Percentiles rank a stretch among this genome's conserved stretches.
These are phyloP conservation scores for Mortierella sp. DNA, from an alignment of 371 early-diverging fungal genomes.

Conservation along the genomic window DNA sequence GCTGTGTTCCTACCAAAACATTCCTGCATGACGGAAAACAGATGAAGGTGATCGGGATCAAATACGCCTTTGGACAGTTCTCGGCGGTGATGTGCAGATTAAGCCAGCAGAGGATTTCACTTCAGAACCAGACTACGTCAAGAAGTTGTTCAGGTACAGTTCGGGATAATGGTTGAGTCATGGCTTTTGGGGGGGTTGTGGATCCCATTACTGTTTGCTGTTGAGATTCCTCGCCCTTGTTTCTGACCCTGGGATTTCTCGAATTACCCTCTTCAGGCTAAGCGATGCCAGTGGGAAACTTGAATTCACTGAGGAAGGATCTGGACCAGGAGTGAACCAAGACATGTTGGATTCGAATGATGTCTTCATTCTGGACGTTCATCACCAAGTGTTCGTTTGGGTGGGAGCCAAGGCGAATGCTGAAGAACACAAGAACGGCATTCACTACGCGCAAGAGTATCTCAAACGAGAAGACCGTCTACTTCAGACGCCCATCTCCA, in stretches of 20 bases:
- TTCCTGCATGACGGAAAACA: constrained; percentile 19
- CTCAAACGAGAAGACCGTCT: constrained; percentile 62
- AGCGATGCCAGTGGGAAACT: constrained; percentile 56
- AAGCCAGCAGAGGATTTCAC: constrained; percentile 56
- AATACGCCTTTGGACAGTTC: constrained; percentile 69
- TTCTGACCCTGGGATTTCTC: no score
- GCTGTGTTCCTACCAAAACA: neutral
- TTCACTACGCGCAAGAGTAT: constrained; percentile 74
- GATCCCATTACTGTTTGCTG: neutral
- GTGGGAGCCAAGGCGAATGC: constrained; percentile 72
- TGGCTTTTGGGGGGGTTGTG: no score
- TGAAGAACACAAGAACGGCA: constrained; percentile 66
- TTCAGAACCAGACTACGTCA: constrained; percentile 55
- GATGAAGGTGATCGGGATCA: constrained; percentile 76
- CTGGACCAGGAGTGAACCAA: constrained; percentile 72
- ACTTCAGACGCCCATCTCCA: constrained; percentile 70
- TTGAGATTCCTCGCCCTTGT: neutral
- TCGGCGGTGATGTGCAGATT: constrained; percentile 74
- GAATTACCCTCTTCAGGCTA: constrained; percentile 23
- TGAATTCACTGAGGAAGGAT: constrained; percentile 56
- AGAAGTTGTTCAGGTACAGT: constrained; percentile 62
- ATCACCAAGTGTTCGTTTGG: constrained; percentile 77
- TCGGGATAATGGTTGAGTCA: neutral
- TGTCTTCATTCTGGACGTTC: constrained; percentile 82
- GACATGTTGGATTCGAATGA: constrained; percentile 76